Percentiles rank a stretch among this genome's conserved stretches.
These are phyloP conservation scores for Wickerhamiella qilinensis DNA, from an alignment of 805 yeast species.

Conservation along the genomic window DNA sequence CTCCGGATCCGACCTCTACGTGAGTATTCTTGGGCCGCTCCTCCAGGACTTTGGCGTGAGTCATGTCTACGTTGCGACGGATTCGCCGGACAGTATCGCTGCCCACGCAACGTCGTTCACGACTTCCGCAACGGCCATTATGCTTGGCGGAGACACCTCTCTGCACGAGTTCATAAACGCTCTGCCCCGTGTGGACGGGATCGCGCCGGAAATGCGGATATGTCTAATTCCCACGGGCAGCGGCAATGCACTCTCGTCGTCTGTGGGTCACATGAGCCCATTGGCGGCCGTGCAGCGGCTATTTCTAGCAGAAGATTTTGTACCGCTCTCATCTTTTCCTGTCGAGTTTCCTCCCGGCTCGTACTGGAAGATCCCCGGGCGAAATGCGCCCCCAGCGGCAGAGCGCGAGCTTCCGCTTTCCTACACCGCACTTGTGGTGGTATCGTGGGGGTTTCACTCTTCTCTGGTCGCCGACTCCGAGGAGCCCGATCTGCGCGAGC, in stretches of 20 bases:
- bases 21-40: slow-evolving; percentile 20
- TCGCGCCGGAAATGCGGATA: slow-evolving; percentile 10
- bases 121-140: slow-evolving; percentile 31
- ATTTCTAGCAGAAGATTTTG: slow-evolving; percentile 9
- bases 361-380: slow-evolving; percentile 16
- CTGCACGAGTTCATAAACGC: slow-evolving; percentile 58
- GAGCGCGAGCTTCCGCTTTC: slow-evolving; percentile 1
- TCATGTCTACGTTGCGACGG: slow-evolving; percentile 24
- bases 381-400: background rate
- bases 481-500: slow-evolving; percentile 42
- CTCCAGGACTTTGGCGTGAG: slow-evolving; percentile 19
- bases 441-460: slow-evolving; percentile 80
- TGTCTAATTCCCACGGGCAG: slow-evolving; percentile 58
- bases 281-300: slow-evolving; percentile 18
- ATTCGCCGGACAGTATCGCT: slow-evolving; percentile 16
- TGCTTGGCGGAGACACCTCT: slow-evolving; percentile 80
- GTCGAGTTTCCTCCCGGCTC: slow-evolving; percentile 28
- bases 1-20: slow-evolving; percentile 16
- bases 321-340: slow-evolving; percentile 30
- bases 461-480: slow-evolving; percentile 70
- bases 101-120: slow-evolving; percentile 20
- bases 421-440: slow-evolving; percentile 34
- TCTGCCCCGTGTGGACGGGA: slow-evolving; percentile 12
- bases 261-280: slow-evolving; percentile 29
- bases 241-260: slow-evolving; percentile 65